phyloP scores from a whole-genome alignment of 805 yeast species.

The Ascoidea rubescens region DNA sequence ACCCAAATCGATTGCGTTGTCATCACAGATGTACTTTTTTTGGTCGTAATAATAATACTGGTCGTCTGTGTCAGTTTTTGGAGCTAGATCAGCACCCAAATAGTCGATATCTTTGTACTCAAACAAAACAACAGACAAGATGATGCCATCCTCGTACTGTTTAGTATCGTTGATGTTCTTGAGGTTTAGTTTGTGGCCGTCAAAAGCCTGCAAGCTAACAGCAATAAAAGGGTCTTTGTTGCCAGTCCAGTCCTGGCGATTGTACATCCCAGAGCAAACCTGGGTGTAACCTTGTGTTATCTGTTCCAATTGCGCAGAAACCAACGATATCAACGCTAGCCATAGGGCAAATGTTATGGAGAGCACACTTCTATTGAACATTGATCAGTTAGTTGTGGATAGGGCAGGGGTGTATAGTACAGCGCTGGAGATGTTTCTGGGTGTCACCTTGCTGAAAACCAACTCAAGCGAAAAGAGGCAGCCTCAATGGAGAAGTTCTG shows the following conservation, averaged over 20 bases:
- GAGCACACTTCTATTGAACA: too few species aligned
- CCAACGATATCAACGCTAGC: not conserved
- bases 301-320: slow-evolving; percentile 29
- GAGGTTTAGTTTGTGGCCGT: slow-evolving; percentile 13
- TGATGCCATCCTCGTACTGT: slow-evolving; percentile 18
- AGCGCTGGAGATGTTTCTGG: too few species aligned
- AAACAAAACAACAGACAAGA: slow-evolving; percentile 59
- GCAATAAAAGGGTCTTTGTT: slow-evolving; percentile 46
- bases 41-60: slow-evolving; percentile 17
- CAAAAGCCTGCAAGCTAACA: slow-evolving; percentile 25
- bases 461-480: too few species aligned
- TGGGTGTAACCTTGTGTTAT: slow-evolving; percentile 42
- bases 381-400: too few species aligned
- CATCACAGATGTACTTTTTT: slow-evolving; percentile 62
- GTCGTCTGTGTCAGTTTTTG: slow-evolving; percentile 11
- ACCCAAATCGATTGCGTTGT: slow-evolving; percentile 38
- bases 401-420: too few species aligned
- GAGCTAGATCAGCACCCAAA: slow-evolving; percentile 37
- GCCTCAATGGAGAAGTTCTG: too few species aligned
- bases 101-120: slow-evolving; percentile 67
- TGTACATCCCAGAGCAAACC: slow-evolving; percentile 83
- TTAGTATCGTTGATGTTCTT: slow-evolving; percentile 15
- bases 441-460: too few species aligned
- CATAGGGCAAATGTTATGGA: too few species aligned
- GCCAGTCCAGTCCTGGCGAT: slow-evolving; percentile 82